phyloP scores from a whole-genome alignment of 2,329 filamentous ascomycete species.

The Trichophyton rubrum region DNA sequence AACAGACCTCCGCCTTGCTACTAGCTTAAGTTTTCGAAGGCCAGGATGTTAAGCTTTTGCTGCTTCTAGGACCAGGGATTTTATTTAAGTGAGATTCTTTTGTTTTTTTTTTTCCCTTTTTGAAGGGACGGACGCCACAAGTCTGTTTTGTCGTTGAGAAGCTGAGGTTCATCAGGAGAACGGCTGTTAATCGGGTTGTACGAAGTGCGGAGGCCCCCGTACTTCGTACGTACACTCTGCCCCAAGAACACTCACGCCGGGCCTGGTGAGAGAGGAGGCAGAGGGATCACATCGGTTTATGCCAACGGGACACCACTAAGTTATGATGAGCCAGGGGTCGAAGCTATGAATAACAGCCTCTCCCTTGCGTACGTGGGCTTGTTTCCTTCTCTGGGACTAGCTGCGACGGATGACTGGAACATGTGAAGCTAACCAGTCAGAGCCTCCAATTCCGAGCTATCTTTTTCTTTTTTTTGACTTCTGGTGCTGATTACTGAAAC shows the following conservation, averaged over 20 bases:
- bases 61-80: background rate
- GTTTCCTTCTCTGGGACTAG: background rate
- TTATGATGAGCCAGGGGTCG: background rate
- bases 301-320: background rate
- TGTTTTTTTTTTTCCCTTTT: no score
- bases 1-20: background rate
- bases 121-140: no score
- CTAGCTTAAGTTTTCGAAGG: background rate
- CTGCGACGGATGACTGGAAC: background rate
- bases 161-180: no score
- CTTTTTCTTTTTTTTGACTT: background rate
- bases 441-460: background rate
- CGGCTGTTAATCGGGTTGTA: no score
- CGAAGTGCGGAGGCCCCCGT: no score
- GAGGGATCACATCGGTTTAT: no score
- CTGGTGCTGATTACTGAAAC: no score
- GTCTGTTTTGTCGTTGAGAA: no score
- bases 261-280: no score
- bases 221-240: no score
- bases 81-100: background rate
- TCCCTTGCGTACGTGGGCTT: background rate
- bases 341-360: background rate
- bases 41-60: background rate
- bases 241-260: no score
- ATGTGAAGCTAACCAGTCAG: background rate